Evolutionary conservation across 345 rosid species (phyloP), one percentile per base, ranked within the genome.

Genomic region (Syzygium grande): DNA sequence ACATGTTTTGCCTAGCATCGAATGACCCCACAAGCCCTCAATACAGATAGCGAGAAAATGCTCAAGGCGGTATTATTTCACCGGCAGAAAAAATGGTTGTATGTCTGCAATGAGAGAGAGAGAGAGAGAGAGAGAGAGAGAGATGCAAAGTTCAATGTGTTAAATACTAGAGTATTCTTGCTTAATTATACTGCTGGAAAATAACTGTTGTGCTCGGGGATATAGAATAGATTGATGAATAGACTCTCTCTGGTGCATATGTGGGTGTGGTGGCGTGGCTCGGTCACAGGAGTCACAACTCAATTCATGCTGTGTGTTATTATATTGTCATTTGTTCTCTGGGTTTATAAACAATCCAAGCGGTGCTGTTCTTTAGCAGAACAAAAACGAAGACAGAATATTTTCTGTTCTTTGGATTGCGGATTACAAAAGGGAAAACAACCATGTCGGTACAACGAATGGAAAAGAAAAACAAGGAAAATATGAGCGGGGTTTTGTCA

Each of bases 1-100:
- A 84, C 97, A 95, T 95, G 89, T 34, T 73, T 73, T 41, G 46
- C 46, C 38, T 17, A 9, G 80, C 80, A 73, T 73, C 80, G 80
- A 73, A 73, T 73, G 80, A 73, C 80, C 43, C 46, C 25, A 34
- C 25, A 34, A 73, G 80, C 25, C 38, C 73, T 61, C 73, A 6
- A 61, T 61, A 61, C 73, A 13, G 73, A 61, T 61, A 61, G 73
- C 73, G n/a, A 61, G 73, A n/a, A 19, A 65, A 65, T 30, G 78
- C 49, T 21, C 49, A 34, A 73, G 46, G 90, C 59, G 51, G 43
- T 49, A 52, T 85, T 54, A 85, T 53, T 54, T 85, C 63, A 11
- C 46, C 5, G 49, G 86, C 58, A 54, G 59, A 84, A 52, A 52
- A 52, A 58, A 34, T 8, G 58, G 27, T 15, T 84, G 85, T 27